A percentile compares a stretch with the other conserved stretches of the same genome.
phyloP scores from a whole-genome alignment of 2,329 filamentous ascomycete genomes.

The Alternaria rosae region DNA sequence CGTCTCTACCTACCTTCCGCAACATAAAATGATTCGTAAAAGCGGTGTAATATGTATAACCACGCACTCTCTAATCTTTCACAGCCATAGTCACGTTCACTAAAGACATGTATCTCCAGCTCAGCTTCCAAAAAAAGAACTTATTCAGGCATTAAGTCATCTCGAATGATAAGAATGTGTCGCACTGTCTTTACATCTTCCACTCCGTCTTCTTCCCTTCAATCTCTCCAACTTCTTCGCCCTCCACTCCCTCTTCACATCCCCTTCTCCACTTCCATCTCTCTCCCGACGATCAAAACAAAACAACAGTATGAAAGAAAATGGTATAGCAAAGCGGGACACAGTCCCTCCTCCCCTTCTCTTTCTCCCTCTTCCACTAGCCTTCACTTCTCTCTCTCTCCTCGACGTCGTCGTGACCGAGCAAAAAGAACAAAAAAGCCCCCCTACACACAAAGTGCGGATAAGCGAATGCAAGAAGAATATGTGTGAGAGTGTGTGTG shows the following conservation, averaged over 20 bases:
- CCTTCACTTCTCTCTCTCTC: neutral
- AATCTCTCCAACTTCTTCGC: no score
- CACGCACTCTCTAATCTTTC: no score
- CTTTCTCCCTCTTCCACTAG: no score
- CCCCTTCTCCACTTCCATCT: no score
- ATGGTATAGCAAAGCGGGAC: neutral
- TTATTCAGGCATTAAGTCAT: constrained; percentile 1
- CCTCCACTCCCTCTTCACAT: no score
- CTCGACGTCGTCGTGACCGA: no score
- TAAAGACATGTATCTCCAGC: neutral
- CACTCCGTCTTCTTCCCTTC: neutral
- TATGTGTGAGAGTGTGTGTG: neutral
- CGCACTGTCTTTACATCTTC: neutral
- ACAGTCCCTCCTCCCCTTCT: no score
- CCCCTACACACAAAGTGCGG: neutral
- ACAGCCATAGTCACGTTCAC: no score
- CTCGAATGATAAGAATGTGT: neutral
- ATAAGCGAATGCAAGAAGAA: neutral
- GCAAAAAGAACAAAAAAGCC: no score
- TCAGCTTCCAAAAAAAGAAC: neutral
- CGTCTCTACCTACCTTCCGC: no score
- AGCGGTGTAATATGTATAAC: no score
- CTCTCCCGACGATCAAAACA: neutral
- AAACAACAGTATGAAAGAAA: neutral
- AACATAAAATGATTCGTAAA: no score